Evolutionary conservation across 139 green algal genomes (phyloP).

Genomic region (Gonium pectorale): DNA sequence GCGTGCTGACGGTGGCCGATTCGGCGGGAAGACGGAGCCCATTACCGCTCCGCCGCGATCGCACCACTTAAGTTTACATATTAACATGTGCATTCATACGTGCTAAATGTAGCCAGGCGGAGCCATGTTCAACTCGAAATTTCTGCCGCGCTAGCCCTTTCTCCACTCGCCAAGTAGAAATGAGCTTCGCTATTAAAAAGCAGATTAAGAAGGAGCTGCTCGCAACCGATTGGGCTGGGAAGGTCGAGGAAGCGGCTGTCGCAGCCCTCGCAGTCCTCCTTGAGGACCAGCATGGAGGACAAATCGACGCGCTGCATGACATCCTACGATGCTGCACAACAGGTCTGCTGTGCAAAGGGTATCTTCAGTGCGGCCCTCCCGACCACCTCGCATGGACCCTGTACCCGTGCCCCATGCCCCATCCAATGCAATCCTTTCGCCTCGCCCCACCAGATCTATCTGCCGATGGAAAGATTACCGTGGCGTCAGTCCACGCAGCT

Average conservation of each 20-base stretch:
- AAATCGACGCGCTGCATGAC: not conserved
- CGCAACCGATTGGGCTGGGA: not conserved
- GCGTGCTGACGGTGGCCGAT: no score
- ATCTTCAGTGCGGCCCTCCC: not conserved
- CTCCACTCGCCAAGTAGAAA: conserved; percentile 48
- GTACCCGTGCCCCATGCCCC: not conserved
- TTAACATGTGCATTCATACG: no score
- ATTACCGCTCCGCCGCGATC: no score
- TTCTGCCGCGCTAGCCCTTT: not conserved
- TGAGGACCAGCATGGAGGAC: conserved; percentile 31
- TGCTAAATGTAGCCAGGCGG: no score
- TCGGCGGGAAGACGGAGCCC: no score
- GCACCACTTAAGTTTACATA: no score
- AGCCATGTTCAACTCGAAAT: not conserved
- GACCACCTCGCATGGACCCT: not conserved
- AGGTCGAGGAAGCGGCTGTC: conserved; percentile 29
- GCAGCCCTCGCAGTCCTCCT: conserved; percentile 8
- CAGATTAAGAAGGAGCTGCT: conserved; percentile 59
- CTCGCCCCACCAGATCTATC: conserved; percentile 39
- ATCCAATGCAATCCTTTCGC: not conserved
- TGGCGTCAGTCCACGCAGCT: not conserved
- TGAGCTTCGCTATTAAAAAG: conserved; percentile 46
- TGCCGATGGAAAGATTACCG: conserved; percentile 16
- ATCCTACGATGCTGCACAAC: conserved; percentile 15
- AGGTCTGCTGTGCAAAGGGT: not conserved